Evolutionary conservation across 1,139 yeast species (phyloP).

Genomic region (Lodderomyces jiufengensis): DNA sequence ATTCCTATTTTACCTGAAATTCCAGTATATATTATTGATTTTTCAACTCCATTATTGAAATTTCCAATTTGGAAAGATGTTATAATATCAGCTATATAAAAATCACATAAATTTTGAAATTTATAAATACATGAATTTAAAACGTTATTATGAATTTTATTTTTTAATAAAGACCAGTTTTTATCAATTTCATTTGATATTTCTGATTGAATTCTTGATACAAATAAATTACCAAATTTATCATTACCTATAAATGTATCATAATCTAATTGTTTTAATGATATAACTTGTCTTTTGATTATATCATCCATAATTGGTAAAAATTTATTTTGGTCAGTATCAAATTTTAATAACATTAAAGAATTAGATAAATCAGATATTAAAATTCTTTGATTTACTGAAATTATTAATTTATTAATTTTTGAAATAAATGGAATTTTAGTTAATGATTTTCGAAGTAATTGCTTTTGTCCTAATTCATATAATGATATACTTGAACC

Average conservation of each 20-base stretch:
- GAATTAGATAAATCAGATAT: constrained; percentile 36
- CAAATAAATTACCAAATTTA: constrained; percentile 76
- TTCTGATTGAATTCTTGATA: constrained; percentile 54
- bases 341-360: constrained; percentile 54
- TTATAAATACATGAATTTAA: constrained; percentile 56
- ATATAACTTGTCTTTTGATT: constrained; percentile 62
- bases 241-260: constrained; percentile 86
- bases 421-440: constrained; percentile 33
- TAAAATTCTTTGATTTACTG: constrained; percentile 49
- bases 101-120: constrained; percentile 54
- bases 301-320: constrained; percentile 68
- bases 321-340: constrained; percentile 49
- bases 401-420: constrained; percentile 51
- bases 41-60: constrained; percentile 46
- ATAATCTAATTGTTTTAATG: constrained; percentile 59
- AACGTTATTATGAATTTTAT: constrained; percentile 30
- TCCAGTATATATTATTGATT: constrained; percentile 67
- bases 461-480: constrained; percentile 76
- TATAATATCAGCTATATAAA: constrained; percentile 67
- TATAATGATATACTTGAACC: constrained; percentile 55
- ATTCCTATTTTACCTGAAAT: constrained; percentile 79
- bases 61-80: constrained; percentile 56
- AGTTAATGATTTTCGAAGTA: constrained; percentile 61
- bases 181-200: constrained; percentile 46
- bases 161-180: constrained; percentile 45